phyloP scores from a whole-genome alignment of 2,329 filamentous ascomycete genomes.

The Microthyrium microscopicum region DNA sequence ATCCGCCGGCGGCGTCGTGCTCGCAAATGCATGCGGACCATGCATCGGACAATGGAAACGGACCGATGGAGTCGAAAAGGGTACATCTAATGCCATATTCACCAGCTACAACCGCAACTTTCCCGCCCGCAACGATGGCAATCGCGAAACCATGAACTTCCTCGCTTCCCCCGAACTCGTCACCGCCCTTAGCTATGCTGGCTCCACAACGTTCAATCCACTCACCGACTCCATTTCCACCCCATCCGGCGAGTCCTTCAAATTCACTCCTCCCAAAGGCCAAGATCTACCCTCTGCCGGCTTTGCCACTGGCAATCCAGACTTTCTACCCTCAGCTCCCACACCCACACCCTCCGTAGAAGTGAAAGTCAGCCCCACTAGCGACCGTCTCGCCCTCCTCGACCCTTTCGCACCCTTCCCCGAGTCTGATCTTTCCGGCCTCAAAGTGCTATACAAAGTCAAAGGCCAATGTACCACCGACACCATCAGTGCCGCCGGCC shows the following conservation, averaged over 20 bases:
- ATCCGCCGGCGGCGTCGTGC: conserved; percentile 68
- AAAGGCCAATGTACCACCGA: conserved; percentile 97
- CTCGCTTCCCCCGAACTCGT: conserved; percentile 92
- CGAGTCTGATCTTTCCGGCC: conserved; percentile 50
- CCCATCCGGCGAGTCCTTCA: conserved; percentile 65
- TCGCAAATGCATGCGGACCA: conserved; percentile 85
- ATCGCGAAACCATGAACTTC: conserved; percentile 96
- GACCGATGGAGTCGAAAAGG: conserved; percentile 70
- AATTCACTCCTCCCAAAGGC: conserved; percentile 59
- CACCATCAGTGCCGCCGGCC: conserved; percentile 91
- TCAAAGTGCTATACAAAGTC: conserved; percentile 88
- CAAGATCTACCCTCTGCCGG: conserved; percentile 48
- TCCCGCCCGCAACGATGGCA: conserved; percentile 90
- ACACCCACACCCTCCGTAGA: conserved; percentile 52
- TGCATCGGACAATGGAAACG: conserved; percentile 94
- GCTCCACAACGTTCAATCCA: conserved; percentile 88
- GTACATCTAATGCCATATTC: conserved; percentile 82
- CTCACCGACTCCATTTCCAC: conserved; percentile 73
- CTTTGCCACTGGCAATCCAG: conserved; percentile 63
- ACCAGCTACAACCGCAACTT: conserved; percentile 99
- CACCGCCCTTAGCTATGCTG: conserved; percentile 87
- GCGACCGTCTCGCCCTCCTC: conserved; percentile 74
- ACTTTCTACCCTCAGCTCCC: conserved; percentile 56
- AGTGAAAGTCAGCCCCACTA: conserved; percentile 72
- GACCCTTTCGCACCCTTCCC: conserved; percentile 86